Percentiles rank a stretch among this genome's conserved stretches.
These are phyloP conservation scores for Mycogone perniciosa DNA, from an alignment of 2,329 filamentous ascomycete species.

Conservation along the genomic window DNA sequence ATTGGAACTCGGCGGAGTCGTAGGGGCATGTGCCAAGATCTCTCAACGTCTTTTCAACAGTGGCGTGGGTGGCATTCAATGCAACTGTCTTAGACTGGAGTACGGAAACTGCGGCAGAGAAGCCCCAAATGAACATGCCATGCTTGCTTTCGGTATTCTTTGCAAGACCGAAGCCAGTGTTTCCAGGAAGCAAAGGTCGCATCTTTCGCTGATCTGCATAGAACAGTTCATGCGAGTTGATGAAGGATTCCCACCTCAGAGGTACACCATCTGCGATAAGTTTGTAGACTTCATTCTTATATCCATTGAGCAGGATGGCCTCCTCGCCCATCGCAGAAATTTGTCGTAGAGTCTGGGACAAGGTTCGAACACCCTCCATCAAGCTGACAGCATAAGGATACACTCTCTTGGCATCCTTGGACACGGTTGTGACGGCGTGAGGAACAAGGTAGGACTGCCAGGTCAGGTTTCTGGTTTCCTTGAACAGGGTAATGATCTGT, in stretches of 20 bases:
- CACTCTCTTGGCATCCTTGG: conserved; percentile 97
- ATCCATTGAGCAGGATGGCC: conserved; percentile 79
- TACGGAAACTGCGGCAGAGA: conserved; percentile 78
- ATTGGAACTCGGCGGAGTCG: conserved; percentile 69
- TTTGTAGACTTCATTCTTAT: conserved; percentile 81
- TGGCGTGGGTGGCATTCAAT: conserved; percentile 72
- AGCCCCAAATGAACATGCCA: conserved; percentile 92
- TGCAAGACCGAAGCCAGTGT: conserved; percentile 36
- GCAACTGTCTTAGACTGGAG: conserved; percentile 83
- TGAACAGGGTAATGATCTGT: conserved; percentile 96
- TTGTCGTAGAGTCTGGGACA: conserved; percentile 78
- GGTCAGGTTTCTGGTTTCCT: conserved; percentile 90
- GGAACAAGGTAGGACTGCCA: conserved; percentile 95
- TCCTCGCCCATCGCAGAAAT: conserved; percentile 84
- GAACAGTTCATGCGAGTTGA: conserved; percentile 88
- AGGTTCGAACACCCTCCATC: conserved; percentile 96
- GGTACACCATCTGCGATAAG: conserved; percentile 83
- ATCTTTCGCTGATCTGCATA: conserved; percentile 46
- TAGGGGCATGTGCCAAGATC: conserved; percentile 85
- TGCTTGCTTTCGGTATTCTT: conserved; percentile 79
- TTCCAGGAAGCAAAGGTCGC: conserved; percentile 37
- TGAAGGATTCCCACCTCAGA: conserved; percentile 94
- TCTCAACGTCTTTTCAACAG: conserved; percentile 69
- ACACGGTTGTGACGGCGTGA: conserved; percentile 88
- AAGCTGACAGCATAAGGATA: conserved; percentile 97